Evolutionary conservation across 192 early-diverging fungal genomes (phyloP), one percentile per base, ranked within the genome.

Genomic region (Linderina pennispora): DNA sequence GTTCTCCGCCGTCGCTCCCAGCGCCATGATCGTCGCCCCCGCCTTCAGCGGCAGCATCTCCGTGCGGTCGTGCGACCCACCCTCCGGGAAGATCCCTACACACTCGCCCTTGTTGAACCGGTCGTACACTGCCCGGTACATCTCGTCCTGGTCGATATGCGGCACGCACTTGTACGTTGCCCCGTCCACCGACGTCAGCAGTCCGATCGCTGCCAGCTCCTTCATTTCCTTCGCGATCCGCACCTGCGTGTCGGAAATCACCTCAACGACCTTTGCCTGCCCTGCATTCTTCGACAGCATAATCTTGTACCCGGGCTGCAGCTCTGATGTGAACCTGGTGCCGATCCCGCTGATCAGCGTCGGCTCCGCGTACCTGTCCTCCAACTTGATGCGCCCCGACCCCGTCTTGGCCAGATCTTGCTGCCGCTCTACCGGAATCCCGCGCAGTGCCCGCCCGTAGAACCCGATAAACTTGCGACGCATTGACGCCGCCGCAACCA

Each of bases 71-170:
- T 99, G 97, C 56, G 86, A 89, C 11, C 97, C 97, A 34, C 97
- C 94, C 48, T 97, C 97, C 5, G 97, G 97, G 69, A 99, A 99
- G 47, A 99, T 99, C 13, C 92, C 91, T 6, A 99, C 84, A 55
- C 90, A 91, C 18, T 68, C 74, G 43, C 82, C 74, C 21, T 48
- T 62, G 49, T 86, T 78, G 23, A 99, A 57, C 8, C 85, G 78
- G 13, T 84, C 73, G 48, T 87, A 83, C 11, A 99, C 97, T 9
- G 76, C 65, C n/a, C 76, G 66, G 61, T 92, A 97, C 63, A 97
- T 91, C 1, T 80, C 74, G 26, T 76, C 65, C 70, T 98, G 94
- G 58, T 99, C 89, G 43, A 99, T 73, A 53, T 92, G 88, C 35
- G 97, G 88, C 23, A 78, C 53, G 34, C 74, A 74, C 59, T 85